Base-by-base conservation (phyloP, 148 eudicot species). In the Camellia granthamiana region DNA sequence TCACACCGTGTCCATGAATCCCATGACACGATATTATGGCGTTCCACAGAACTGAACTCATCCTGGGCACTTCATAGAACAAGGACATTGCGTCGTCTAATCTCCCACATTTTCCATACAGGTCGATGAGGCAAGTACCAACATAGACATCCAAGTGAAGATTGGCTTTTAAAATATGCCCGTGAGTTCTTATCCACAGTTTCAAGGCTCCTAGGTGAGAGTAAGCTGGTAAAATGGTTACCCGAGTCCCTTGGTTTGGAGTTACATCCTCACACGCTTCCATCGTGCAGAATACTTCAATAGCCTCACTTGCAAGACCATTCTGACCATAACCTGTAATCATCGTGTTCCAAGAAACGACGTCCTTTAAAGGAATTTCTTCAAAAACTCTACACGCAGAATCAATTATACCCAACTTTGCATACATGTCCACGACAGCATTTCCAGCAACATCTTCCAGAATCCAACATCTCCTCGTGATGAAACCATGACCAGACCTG, bases 261-360 rank as follows among this genome's bases (percentile, higher is more conserved):
- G 21, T 74, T 79, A 85, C 23, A 1, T 81, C 84, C 47, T 69
- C 21, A 59, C 75, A 82, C 72, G 85, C 83, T 80, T 72, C 87
- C 89, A 92, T 83, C 75, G 58, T 75, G 59, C 75, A 71, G 74
- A 87, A 89, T 61, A 83, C 80, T 65, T 90, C 91, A 69, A 87
- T 81, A 75, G 93, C 93, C 84, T 92, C 93, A 83, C 84, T 85
- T 44, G 92, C 93, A 76, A 88, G 81, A 73, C 95, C 95, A 73
- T 90, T 90, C 77, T 92, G 95, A 64, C 90, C 83, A 81, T 84
- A 92, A n/a, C 95, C 95, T 19, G 90, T 84, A 74, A 92, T 90
- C 84, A 92, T 83, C 30, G 30, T 23, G 30, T 23, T 23, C 30
- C 30, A 92, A 86, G 51, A 47, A 47, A 47, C 51, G 2, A 47